Evolutionary conservation across 352 stramenopile species (phyloP).

Genomic region (Thalassiosira exigua): DNA sequence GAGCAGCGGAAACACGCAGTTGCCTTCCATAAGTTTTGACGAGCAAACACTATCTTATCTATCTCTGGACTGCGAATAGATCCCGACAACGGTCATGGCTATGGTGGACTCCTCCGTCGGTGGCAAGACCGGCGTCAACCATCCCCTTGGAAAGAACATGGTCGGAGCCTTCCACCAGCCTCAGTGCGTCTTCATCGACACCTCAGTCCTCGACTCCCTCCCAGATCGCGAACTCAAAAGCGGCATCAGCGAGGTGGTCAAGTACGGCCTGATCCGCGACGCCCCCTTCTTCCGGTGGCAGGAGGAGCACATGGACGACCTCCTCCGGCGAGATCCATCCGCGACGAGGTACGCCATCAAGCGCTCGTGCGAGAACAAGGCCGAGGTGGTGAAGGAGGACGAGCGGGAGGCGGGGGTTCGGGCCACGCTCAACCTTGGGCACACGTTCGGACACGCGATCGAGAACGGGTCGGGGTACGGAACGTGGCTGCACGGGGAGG

Average conservation of each 20-base stretch:
- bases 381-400: constrained; percentile 93
- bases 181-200: constrained; percentile 95
- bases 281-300: constrained; percentile 93
- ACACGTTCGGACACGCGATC: constrained; percentile 98
- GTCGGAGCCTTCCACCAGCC: constrained; percentile 98
- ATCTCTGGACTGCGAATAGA: constrained; percentile 63
- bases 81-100: constrained; percentile 97
- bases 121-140: constrained; percentile 94
- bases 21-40: neutral
- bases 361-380: constrained; percentile 92
- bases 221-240: constrained; percentile 94
- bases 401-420: constrained; percentile 94
- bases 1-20: too few species aligned
- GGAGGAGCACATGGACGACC: constrained; percentile 89
- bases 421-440: constrained; percentile 98
- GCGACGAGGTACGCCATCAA: constrained; percentile 83
- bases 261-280: constrained; percentile 96
- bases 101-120: constrained; percentile 98
- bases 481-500: constrained; percentile 95
- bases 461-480: constrained; percentile 95
- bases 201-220: constrained; percentile 91
- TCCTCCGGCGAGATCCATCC: constrained; percentile 76
- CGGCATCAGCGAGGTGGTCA: constrained; percentile 97
- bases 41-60: neutral
- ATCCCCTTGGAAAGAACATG: constrained; percentile 92